Evolutionary conservation across 176 grass and related monocot species (phyloP), one percentile per base, ranked within the genome.

Genomic region (Oryza nivara): DNA sequence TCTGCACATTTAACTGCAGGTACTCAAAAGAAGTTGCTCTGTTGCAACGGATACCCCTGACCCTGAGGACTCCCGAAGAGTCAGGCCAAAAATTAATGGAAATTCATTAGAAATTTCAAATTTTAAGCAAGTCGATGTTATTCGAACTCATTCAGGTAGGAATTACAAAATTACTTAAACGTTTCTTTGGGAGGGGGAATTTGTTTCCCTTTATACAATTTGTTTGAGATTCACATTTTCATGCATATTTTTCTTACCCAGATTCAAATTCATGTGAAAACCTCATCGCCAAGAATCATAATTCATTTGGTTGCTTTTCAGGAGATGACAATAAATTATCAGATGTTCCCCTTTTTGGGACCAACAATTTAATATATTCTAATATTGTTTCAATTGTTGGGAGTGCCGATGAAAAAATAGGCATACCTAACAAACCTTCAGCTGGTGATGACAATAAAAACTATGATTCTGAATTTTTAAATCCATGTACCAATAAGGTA

Each of bases 11-110:
- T 76, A 22, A 74, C 49, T 77, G 65, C 76, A 94, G 92, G 72
- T 84, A 86, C 20, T 80, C 38, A 94, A 94, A 77, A 56, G 89
- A 85, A 91, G 70, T 32, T 92, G 77, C 58, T 85, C 86, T 89
- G 48, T 38, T n/a, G 70, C 68, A 36, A 68, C n/a, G 11, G 76
- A 85, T 74, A 85, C 48, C 6, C 83, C 49, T 30, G 89, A 67
- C 6, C 83, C 49, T 30, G 89, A 67, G 7, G 85, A 83, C 45
- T 41, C 82, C 70, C 82, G 88, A 73, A 91, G 89, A 89, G 76
- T 94, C 23, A 92, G 85, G 43, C 81, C 88, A 71, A 92, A 72
- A 78, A 48, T 85, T 17, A 89, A 73, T 79, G 92, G 25, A 85
- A 81, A 67, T 83, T 44, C 64, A 44, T 80, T 89, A 26, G 76